Base-by-base conservation (phyloP, 139 green algal species). In the Chlamydomonas incerta region DNA sequence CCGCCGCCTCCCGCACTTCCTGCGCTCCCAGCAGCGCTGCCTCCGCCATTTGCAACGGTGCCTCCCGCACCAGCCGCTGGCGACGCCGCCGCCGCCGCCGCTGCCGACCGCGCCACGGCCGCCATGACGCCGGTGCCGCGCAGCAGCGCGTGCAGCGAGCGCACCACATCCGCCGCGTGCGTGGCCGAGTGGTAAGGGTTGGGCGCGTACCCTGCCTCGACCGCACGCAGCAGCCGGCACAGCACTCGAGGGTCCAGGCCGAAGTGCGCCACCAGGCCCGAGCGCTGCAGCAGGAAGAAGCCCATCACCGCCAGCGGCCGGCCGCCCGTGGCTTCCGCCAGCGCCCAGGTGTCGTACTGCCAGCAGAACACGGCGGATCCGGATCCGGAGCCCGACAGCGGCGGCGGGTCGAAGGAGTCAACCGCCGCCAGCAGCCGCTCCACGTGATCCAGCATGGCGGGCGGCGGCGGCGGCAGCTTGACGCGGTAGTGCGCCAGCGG, bases 101-200 rank as follows among this genome's bases (percentile, higher is more conserved):
- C 41, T 8, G 41, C 41, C 6, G 41, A 50, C 41, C 41, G 8
- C 41, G 41, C 41, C 41, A 50, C 41, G 8, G 6, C 41, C 41
- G 26, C 8, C 11, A 37, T 71, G 5, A 72, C 17, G 15, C 75
- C 50, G 18, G 28, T n/a, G 11, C 57, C 63, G 62, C 67, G 74
- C 69, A 94, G 84, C 66, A 94, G 66, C 41, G 89, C 86, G 72
- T 92, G 90, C 66, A 87, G 65, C 31, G 66, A 88, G 33, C 85
- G 86, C 11, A 92, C 72, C 69, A 94, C 91, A n/a, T 91, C 87
- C 14, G 91, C 86, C 8, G 84, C 91, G 73, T 94, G 91, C 4
- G 74, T 83, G 46, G 71, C 60, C 81, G 90, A 92, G 90, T 93
- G 90, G 87, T 93, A 93, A 4, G 85, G 80, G 76, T 93, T 91